A percentile compares a stretch with the other conserved stretches of the same genome.
phyloP scores from a whole-genome alignment of 1,139 yeast species.

The Suhomyces terraborum region DNA sequence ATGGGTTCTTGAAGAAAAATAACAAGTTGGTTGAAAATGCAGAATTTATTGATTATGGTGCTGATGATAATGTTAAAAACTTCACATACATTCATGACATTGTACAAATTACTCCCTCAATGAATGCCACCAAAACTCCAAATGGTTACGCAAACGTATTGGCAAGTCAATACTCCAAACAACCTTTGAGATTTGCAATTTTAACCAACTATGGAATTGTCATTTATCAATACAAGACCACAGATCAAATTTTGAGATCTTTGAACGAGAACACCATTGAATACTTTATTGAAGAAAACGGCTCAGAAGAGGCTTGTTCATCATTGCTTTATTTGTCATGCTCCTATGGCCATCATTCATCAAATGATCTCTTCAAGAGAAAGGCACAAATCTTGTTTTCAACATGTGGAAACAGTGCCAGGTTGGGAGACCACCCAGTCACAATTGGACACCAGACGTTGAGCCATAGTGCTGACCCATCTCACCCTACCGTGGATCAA shows the following conservation, averaged over 20 bases:
- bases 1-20: constrained; percentile 75
- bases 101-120: constrained; percentile 66
- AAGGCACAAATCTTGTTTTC: constrained; percentile 55
- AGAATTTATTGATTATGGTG: constrained; percentile 64
- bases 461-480: constrained; percentile 9
- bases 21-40: constrained; percentile 79
- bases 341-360: constrained; percentile 55
- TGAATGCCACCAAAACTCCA: constrained; percentile 71
- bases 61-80: constrained; percentile 25
- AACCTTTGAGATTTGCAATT: constrained; percentile 71
- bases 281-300: constrained; percentile 51
- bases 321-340: constrained; percentile 83
- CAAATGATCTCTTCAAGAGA: constrained; percentile 51
- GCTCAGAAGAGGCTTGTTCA: constrained; percentile 77
- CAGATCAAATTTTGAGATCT: constrained; percentile 73
- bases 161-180: constrained; percentile 76
- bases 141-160: constrained; percentile 80
- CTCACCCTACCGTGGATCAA: constrained; percentile 56
- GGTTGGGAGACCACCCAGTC: constrained; percentile 36
- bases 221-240: constrained; percentile 74
- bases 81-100: constrained; percentile 65
- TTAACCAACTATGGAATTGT: constrained; percentile 79
- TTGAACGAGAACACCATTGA: constrained; percentile 60
- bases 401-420: constrained; percentile 57
- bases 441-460: constrained; percentile 12